Base-by-base conservation (phyloP, 2,329 filamentous ascomycete genomes). In the Aureobasidium sp. region DNA sequence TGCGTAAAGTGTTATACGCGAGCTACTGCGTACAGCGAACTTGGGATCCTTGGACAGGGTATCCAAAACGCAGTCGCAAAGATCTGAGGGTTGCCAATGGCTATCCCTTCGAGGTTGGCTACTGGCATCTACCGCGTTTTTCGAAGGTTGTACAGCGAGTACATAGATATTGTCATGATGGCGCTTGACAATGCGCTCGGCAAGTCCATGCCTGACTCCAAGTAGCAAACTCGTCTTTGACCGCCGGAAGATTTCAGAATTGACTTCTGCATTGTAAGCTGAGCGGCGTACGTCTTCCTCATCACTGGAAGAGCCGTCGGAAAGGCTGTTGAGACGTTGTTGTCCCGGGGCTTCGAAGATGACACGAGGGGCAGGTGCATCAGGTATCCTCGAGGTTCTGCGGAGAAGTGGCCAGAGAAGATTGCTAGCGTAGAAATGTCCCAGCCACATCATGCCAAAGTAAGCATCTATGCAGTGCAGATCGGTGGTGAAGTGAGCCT, bases 361-460 rank as follows among this genome's bases (percentile, higher is more conserved):
- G 5, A 79, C 73, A 1, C 76, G 68, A 0, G 76, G 76, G 0
- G 73, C 69, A 0, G 72, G 69, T 0, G 70, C 71, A 8, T 69
- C 68, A 1, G 71, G 69, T 45, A 73, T 60, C 51, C 72, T 72
- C 5, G 73, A 71, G 1, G 77, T 79, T 67, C 74, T 76, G 25
- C 75, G 67, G 10, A 79, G 63, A 0, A 78, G 61, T 7, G 77
- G 76, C 68, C 75, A 79, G 0, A 79, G 70, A 45, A 72, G 69
- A 59, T 78, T 78, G 58, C 66, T 66, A 6, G 68, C 75, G 61
- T 79, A 79, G 62, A 75, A 79, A 14, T 79, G 76, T 0, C 76
- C 77, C 10, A 77, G 68, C 69, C 73, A 76, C 66, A 78, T 78
- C 64, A 79, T 75, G 32, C 70, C 70, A 45, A 78, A 77, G 30